Evolutionary conservation across 1,284 basidiomycete species (phyloP), one percentile per base, ranked within the genome.

Genomic region (Ustilago xerochloae): DNA sequence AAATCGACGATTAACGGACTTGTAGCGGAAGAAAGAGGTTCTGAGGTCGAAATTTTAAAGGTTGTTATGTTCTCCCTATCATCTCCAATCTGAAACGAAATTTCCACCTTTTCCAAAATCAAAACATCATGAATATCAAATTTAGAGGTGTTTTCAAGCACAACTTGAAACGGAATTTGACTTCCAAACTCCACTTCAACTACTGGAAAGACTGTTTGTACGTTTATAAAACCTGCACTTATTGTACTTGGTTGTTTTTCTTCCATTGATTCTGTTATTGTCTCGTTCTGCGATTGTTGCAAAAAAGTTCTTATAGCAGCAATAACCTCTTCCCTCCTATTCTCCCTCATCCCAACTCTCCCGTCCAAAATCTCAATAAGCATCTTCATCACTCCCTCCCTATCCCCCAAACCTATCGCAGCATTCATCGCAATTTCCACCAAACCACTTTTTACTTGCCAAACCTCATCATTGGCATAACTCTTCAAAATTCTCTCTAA

Each of bases 401-500:
- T 30, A 33, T 79, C 76, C 12, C 30, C 53, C 8, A 30, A 55
- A 13, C 33, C 35, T 13, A 63, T 22, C 22, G 66, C 61, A 22
- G 66, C 77, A 4, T 52, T 45, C 0, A 67, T 35, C n/a, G 79
- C 64, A 12, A 54, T 35, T n/a, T 57, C 35, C 4, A 77, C 49
- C 49, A 77, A 39, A 6, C 30, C 58, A 0, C 28, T 35, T 20
- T 61, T 57, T 9, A 68, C 56, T 8, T 45, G 47, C 9, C 47
- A 12, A 51, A 63, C 69, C 16, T 57, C 48, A 4, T 79, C 79
- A 26, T 45, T 58, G 15, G 24, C 38, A 57, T 81, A 83, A 48
- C 54, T 66, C 48, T 59, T 64, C 38, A 78, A 24, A 13, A 79
- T 72, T 30, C 81, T 67, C 33, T 79, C 74, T 16, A 83, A 38